Evolutionary conservation across 2,329 filamentous ascomycete genomes (phyloP).

Genomic region (Monosporascus sp.): DNA sequence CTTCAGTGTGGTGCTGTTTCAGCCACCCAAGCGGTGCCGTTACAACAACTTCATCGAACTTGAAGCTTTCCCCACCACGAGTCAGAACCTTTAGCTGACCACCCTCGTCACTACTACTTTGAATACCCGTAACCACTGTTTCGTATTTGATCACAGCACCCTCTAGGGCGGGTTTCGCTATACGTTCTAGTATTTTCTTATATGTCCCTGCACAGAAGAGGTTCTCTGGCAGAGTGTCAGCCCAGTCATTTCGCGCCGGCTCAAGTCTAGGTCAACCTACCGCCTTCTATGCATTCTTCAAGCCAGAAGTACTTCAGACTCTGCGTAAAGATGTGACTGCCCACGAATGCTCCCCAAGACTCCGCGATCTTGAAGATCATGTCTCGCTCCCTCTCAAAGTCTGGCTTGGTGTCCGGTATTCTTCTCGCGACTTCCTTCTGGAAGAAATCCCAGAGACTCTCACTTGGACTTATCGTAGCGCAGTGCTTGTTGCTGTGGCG

Average conservation of each 20-base stretch:
- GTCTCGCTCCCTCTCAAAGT: constrained; percentile 34
- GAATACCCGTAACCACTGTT: constrained; percentile 41
- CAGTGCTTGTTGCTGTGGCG: constrained; percentile 55
- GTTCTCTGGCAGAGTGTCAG: constrained; percentile 39
- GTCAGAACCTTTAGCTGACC: constrained; percentile 40
- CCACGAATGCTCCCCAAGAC: constrained; percentile 67
- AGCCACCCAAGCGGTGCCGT: constrained; percentile 66
- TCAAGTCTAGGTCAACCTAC: constrained; percentile 32
- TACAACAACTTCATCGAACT: constrained; percentile 64
- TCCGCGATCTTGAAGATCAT: constrained; percentile 50
- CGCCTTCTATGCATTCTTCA: constrained; percentile 71
- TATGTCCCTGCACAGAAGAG: constrained; percentile 57
- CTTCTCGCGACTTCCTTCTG: constrained; percentile 35
- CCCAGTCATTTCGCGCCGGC: constrained; percentile 3
- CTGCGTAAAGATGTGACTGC: constrained; percentile 57
- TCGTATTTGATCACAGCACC: constrained; percentile 48
- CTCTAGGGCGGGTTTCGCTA: constrained; percentile 52
- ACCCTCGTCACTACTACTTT: constrained; percentile 22
- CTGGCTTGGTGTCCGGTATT: constrained; percentile 39
- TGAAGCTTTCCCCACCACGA: constrained; percentile 35
- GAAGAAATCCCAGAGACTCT: constrained; percentile 53
- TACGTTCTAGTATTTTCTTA: constrained; percentile 48
- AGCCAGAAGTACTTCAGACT: constrained; percentile 74
- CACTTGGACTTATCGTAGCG: constrained; percentile 37
- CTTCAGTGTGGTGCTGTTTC: constrained; percentile 45